phyloP scores from a whole-genome alignment of 148 eudicot species.

The Hydrangea macrophylla region DNA sequence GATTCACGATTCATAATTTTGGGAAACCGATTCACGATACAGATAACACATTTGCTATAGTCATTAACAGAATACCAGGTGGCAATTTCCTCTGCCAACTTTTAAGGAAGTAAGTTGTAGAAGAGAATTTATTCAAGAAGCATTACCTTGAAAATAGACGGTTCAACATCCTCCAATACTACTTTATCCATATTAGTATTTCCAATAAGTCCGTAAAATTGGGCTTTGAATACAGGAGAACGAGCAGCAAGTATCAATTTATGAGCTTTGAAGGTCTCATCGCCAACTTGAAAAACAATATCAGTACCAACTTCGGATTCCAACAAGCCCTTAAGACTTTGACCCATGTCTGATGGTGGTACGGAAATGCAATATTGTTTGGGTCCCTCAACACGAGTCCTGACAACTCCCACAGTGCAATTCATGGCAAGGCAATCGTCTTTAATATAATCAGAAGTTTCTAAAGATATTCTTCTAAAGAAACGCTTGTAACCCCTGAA shows the following conservation, averaged over 20 bases:
- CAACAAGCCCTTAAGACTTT: slow-evolving; percentile 45
- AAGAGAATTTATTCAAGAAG: slow-evolving; percentile 5
- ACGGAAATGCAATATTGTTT: slow-evolving; percentile 46
- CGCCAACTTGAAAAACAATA: slow-evolving; percentile 66
- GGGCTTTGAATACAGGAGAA: slow-evolving; percentile 94
- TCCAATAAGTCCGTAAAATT: slow-evolving; percentile 83
- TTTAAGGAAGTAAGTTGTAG: not conserved
- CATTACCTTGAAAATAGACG: slow-evolving; percentile 78
- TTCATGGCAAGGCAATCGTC: slow-evolving; percentile 67
- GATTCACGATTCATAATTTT: no score
- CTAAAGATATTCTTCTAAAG: slow-evolving; percentile 54
- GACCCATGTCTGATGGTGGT: slow-evolving; percentile 78
- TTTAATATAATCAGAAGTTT: slow-evolving; percentile 62
- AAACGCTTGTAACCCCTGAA: slow-evolving; percentile 97
- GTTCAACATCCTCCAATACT: slow-evolving; percentile 68
- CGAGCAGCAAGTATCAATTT: slow-evolving; percentile 87
- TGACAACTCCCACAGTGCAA: slow-evolving; percentile 92
- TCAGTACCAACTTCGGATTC: slow-evolving; percentile 72
- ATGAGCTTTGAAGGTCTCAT: slow-evolving; percentile 79
- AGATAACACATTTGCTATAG: not conserved
- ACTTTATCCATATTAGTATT: slow-evolving; percentile 58
- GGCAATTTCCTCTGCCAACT: not conserved
- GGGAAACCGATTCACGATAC: not conserved
- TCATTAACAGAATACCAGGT: not conserved
- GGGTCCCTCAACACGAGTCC: slow-evolving; percentile 75